phyloP scores from a whole-genome alignment of 371 early-diverging fungal species.

The Phascolomyces articulosus region DNA sequence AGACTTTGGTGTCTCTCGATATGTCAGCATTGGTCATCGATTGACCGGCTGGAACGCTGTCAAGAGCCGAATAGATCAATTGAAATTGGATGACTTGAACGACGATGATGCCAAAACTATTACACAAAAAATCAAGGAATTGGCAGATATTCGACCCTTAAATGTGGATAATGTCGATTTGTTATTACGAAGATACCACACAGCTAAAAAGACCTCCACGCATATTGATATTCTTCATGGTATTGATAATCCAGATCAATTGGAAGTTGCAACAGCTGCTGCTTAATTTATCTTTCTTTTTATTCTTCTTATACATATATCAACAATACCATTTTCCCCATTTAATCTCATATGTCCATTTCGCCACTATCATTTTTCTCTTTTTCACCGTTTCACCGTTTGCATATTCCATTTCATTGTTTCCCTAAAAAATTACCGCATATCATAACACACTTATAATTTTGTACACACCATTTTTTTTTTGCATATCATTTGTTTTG shows the following conservation, averaged over 20 bases:
- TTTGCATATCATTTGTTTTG: background rate
- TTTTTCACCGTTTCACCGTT: no score
- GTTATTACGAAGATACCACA: conserved; percentile 41
- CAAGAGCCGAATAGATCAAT: conserved; percentile 93
- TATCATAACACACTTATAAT: background rate
- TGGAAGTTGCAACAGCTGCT: background rate
- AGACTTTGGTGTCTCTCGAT: conserved; percentile 97
- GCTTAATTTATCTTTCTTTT: background rate
- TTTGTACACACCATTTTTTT: background rate
- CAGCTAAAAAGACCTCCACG: conserved; percentile 21
- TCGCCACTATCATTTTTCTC: background rate
- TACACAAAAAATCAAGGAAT: conserved; percentile 90
- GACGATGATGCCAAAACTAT: conserved; percentile 93
- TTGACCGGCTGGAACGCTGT: conserved; percentile 98
- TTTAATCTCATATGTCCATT: no score
- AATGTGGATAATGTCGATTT: conserved; percentile 90
- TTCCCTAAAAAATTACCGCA: background rate
- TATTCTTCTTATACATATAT: background rate
- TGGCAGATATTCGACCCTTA: conserved; percentile 92
- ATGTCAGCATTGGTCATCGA: conserved; percentile 95
- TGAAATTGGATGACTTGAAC: conserved; percentile 72
- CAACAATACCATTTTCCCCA: background rate
- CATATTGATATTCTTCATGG: conserved; percentile 19
- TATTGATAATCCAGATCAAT: conserved; percentile 24
- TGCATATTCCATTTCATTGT: background rate